Evolutionary conservation across 1,284 basidiomycete genomes (phyloP).

Genomic region (Cryptococcus sp.): DNA sequence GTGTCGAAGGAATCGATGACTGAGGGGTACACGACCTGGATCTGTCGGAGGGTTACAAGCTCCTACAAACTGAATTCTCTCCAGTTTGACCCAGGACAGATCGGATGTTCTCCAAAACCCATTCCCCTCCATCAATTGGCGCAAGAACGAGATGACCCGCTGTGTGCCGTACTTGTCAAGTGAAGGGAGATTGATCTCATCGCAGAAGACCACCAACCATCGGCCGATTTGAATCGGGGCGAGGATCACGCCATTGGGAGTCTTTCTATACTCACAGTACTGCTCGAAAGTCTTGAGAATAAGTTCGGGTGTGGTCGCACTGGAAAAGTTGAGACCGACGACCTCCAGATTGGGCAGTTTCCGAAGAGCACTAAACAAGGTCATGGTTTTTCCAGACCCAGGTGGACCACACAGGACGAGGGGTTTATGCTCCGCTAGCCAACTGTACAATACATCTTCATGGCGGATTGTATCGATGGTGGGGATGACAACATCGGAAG

Average conservation of each 20-base stretch:
- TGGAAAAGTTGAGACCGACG: slow-evolving; percentile 98
- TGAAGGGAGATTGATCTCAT: slow-evolving; percentile 98
- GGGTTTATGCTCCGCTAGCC: slow-evolving; percentile 98
- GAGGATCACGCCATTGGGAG: slow-evolving; percentile 91
- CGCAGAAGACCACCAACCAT: slow-evolving; percentile 98
- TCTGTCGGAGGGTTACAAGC: slow-evolving; percentile 99
- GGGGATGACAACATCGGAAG: slow-evolving; percentile 94
- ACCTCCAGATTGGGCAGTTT: slow-evolving; percentile 99
- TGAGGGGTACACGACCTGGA: slow-evolving; percentile 96
- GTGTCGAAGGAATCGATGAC: slow-evolving; percentile 93
- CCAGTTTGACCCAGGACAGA: slow-evolving; percentile 95
- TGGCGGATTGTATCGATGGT: slow-evolving; percentile 98
- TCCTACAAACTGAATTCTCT: slow-evolving; percentile 98
- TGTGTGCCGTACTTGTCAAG: slow-evolving; percentile 99
- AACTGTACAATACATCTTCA: slow-evolving; percentile 96
- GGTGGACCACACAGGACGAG: slow-evolving; percentile 98
- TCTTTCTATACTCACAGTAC: slow-evolving; percentile 98
- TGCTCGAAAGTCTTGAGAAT: slow-evolving; percentile 99
- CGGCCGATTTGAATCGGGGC: slow-evolving; percentile 91
- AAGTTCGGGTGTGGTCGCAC: slow-evolving; percentile 94
- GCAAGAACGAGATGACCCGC: slow-evolving; percentile 95
- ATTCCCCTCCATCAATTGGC: slow-evolving; percentile 90
- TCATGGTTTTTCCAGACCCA: slow-evolving; percentile 99
- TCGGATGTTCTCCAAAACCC: slow-evolving; percentile 95
- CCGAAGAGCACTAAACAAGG: slow-evolving; percentile 94